These are phyloP conservation scores for Beauveria sp. DNA, from an alignment of 2,329 filamentous ascomycete species.

Conservation along the genomic window DNA sequence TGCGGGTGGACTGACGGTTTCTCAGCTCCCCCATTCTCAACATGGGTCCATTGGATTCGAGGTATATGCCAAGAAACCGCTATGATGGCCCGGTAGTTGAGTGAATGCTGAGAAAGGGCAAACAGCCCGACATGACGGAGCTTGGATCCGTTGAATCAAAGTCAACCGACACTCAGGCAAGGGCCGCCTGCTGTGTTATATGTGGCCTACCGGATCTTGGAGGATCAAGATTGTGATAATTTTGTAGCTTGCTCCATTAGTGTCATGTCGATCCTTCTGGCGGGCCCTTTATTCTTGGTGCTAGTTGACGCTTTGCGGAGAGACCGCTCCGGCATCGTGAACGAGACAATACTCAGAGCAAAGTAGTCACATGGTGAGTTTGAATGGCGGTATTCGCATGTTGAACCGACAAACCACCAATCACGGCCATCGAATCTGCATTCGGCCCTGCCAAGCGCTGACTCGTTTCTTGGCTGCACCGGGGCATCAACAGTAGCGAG, in stretches of 20 bases:
- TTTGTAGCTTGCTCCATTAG: too few species aligned
- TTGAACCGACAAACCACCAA: neutral
- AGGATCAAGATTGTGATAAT: too few species aligned
- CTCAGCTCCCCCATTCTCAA: neutral
- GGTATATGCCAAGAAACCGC: neutral
- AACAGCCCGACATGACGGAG: neutral
- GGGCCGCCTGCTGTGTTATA: too few species aligned
- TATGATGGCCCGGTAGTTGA: neutral
- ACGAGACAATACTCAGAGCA: neutral
- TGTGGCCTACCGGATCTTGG: too few species aligned
- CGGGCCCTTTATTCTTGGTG: too few species aligned
- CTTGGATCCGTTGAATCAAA: too few species aligned
- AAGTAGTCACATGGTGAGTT: neutral
- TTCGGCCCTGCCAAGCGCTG: neutral
- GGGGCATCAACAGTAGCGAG: neutral
- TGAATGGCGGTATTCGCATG: neutral
- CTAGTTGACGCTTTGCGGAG: neutral
- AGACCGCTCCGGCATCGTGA: neutral
- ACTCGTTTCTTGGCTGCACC: slow-evolving; percentile 1
- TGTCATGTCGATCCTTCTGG: too few species aligned
- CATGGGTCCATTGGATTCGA: neutral
- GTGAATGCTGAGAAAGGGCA: neutral
- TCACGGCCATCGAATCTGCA: neutral
- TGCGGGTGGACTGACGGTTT: neutral
- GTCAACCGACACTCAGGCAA: neutral